Evolutionary conservation across 495 filamentous ascomycete genomes (phyloP).

Genomic region (Trichocladium antarcticum): DNA sequence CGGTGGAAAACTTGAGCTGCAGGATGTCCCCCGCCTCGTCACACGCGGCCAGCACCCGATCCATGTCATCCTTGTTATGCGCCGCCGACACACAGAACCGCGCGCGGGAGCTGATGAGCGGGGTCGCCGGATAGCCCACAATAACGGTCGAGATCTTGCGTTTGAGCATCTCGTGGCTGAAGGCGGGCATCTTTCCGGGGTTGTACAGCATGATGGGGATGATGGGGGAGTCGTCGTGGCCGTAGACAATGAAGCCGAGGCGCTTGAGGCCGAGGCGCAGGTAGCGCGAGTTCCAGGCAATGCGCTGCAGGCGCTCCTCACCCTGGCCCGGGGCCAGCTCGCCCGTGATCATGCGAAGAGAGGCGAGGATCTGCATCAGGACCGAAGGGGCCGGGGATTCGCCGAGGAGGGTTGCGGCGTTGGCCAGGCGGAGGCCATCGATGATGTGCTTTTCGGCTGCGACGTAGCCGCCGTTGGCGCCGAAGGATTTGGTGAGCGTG

Average conservation of each 20-base stretch:
- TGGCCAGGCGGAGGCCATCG: constrained; percentile 74
- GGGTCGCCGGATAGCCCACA: constrained; percentile 96
- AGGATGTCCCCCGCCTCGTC: constrained; percentile 86
- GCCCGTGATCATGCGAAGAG: constrained; percentile 77
- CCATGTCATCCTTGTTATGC: constrained; percentile 96
- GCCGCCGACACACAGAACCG: constrained; percentile 92
- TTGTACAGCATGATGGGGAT: constrained; percentile 90
- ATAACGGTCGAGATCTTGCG: constrained; percentile 98
- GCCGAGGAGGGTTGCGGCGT: constrained; percentile 77
- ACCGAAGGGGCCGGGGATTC: constrained; percentile 82
- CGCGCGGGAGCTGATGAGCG: constrained; percentile 83
- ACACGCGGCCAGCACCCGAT: constrained; percentile 79
- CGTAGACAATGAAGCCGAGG: constrained; percentile 91
- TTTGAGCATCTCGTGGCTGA: constrained; percentile 94
- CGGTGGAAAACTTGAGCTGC: constrained; percentile 91
- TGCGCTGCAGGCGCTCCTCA: constrained; percentile 86
- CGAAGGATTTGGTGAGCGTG: constrained; percentile 95
- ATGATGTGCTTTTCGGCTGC: constrained; percentile 85
- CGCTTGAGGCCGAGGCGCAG: constrained; percentile 93
- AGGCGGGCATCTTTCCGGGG: constrained; percentile 94
- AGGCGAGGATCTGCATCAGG: constrained; percentile 73
- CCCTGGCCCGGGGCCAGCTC: constrained; percentile 84
- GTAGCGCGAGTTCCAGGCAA: constrained; percentile 97
- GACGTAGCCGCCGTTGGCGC: constrained; percentile 94
- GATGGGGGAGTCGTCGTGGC: constrained; percentile 95